Conservation (phyloP, 78 protist genomes). For the Protostelium mycophagum region DNA sequence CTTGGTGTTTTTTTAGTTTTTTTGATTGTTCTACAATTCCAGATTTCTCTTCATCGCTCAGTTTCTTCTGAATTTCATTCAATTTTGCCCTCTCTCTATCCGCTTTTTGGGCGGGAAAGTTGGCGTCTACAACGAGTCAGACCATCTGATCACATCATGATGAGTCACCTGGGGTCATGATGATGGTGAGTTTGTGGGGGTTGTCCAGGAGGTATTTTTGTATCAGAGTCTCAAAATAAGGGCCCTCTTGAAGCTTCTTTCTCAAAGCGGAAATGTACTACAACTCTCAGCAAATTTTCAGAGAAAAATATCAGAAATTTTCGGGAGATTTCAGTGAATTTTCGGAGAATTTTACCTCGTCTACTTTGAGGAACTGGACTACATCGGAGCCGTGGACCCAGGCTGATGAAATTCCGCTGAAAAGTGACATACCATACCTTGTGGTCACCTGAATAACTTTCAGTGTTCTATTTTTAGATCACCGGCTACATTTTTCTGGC, state of each 20-base stretch:
- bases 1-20: conserved; percentile 34
- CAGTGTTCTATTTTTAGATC: background rate
- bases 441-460: background rate
- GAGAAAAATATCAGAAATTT: too few relatives aligned
- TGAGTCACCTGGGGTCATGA: background rate
- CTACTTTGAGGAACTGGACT: conserved; percentile 16
- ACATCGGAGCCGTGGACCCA: conserved; percentile 55
- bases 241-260: background rate
- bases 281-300: too few relatives aligned
- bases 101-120: conserved; percentile 5
- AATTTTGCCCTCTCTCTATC: conserved; percentile 9
- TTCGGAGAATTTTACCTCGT: conserved; percentile 4
- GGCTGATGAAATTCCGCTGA: conserved; percentile 14
- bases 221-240: background rate
- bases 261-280: background rate
- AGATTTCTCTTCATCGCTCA: background rate
- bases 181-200: background rate
- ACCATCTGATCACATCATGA: too few relatives aligned
- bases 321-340: background rate
- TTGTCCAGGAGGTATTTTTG: background rate
- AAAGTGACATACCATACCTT: conserved; percentile 28
- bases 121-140: background rate
- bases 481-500: conserved; percentile 44
- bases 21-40: conserved; percentile 12
- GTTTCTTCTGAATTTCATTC: background rate